Conservation (phyloP, 208 protist genomes). For the Acanthamoeba triangularis region DNA sequence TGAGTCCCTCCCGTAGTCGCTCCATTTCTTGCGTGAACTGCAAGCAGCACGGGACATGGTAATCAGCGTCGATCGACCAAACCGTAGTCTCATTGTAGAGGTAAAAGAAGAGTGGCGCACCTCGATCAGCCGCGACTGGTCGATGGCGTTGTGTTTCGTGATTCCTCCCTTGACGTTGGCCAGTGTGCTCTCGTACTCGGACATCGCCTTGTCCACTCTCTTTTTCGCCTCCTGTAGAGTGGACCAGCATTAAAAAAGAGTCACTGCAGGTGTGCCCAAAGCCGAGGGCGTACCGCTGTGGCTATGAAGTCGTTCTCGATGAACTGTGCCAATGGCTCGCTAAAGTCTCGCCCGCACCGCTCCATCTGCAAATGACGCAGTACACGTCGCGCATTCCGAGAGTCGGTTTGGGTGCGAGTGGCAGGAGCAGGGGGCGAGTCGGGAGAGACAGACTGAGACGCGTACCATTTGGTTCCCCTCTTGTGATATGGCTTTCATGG, state of each 20-base stretch:
- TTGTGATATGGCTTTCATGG: constrained; percentile 63
- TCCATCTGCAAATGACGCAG: neutral
- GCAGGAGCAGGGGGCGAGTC: neutral
- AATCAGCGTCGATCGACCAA: too few species aligned
- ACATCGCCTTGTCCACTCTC: constrained; percentile 33
- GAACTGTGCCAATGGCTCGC: constrained; percentile 45
- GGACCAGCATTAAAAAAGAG: neutral
- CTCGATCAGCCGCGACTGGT: neutral
- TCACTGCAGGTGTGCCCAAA: too few species aligned
- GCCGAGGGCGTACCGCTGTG: constrained; percentile 10
- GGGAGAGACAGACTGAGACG: neutral
- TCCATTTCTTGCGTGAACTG: constrained; percentile 56
- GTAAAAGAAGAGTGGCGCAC: neutral
- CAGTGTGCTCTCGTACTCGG: constrained; percentile 54
- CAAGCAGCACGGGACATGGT: neutral
- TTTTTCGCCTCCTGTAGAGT: constrained; percentile 63
- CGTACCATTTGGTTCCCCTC: constrained; percentile 35
- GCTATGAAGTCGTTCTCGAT: constrained; percentile 68
- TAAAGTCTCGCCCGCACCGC: constrained; percentile 17
- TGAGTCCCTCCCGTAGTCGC: constrained; percentile 27
- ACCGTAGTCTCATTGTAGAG: too few species aligned
- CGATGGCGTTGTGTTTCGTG: constrained; percentile 54
- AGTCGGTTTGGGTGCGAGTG: neutral
- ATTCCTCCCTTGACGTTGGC: constrained; percentile 44
- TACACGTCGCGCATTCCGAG: neutral